These are phyloP conservation scores for Geotrichum bryndzae DNA, from an alignment of 1,139 yeast genomes.

Conservation along the genomic window DNA sequence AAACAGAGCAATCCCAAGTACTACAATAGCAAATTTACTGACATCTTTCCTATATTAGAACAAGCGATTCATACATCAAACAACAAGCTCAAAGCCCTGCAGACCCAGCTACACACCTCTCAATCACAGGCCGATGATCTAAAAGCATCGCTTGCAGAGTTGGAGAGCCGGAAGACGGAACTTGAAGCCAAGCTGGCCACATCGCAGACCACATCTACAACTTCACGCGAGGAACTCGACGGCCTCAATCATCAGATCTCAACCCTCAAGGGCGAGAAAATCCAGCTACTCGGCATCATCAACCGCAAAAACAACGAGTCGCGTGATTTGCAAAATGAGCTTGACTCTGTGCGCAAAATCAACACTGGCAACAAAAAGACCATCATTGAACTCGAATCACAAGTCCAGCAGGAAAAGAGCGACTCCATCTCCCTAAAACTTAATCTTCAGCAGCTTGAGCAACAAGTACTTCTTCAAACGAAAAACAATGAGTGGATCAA, in stretches of 20 bases:
- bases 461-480: constrained; percentile 37
- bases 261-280: constrained; percentile 35
- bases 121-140: constrained; percentile 33
- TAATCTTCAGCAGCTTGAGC: constrained; percentile 37
- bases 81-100: constrained; percentile 35
- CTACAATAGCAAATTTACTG: neutral
- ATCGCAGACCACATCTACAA: constrained; percentile 30
- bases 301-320: constrained; percentile 46
- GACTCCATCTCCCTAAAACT: constrained; percentile 36
- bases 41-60: constrained; percentile 39
- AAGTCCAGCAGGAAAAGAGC: constrained; percentile 35
- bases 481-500: constrained; percentile 39
- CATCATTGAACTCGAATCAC: constrained; percentile 39
- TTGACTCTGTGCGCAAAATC: constrained; percentile 45
- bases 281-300: constrained; percentile 39
- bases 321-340: constrained; percentile 46
- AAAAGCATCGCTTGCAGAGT: constrained; percentile 30
- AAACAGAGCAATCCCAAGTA: neutral
- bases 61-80: constrained; percentile 42
- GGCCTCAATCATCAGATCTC: constrained; percentile 24
- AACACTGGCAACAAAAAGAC: constrained; percentile 43
- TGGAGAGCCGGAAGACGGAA: constrained; percentile 31
- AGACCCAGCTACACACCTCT: constrained; percentile 32
- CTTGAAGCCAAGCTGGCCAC: constrained; percentile 32
- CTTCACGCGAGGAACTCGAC: constrained; percentile 20